Base-by-base conservation (phyloP, 176 grass and related monocot species). In the Avena eriantha region DNA sequence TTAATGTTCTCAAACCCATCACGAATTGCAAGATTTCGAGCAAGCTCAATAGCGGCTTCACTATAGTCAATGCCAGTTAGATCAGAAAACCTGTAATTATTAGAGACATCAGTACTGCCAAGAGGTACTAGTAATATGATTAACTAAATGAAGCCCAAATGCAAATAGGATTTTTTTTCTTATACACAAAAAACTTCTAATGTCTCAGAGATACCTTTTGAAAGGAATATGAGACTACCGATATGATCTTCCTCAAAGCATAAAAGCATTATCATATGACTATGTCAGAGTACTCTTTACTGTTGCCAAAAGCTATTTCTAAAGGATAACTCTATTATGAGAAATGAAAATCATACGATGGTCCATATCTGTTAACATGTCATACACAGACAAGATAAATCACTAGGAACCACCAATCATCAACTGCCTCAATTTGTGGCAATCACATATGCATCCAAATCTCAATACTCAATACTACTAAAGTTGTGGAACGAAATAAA, bases 21-120 rank as follows among this genome's bases (percentile, higher is more conserved):
- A 79, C 46, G 90, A 78, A 87, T 82, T 89, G 96, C 91, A 71
- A 95, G 86, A 73, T 84, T 92, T 55, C 88, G 88, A 19, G 96
- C 96, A 80, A 94, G 84, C 76, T 98, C 96, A 82, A 95, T 92
- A 31, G 86, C 92, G 1, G 86, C 88, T 86, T 98, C 96, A 79
- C 90, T 92, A 53, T 95, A 95, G 91, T 98, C 93, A 15, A 94
- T 95, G 61, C 96, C 96, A 92, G 91, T 95, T 71, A 98, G 80
- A 90, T 98, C 86, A 65, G 80, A 81, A 86, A 95, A 98, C 86
- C 96, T 98, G 89, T 11, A 34, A 82, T 61, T 78, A 82, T 17
- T 84, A 53, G 49, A 78, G n/a, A 67, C 3, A 48, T 81, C 50
- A 91, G 81, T 80, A 58, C 59, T 41, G 21, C 7, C 72, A 85